Evolutionary conservation across 1,139 yeast genomes (phyloP), one percentile per base, ranked within the genome.

Genomic region (Kluyveromyces sp.): DNA sequence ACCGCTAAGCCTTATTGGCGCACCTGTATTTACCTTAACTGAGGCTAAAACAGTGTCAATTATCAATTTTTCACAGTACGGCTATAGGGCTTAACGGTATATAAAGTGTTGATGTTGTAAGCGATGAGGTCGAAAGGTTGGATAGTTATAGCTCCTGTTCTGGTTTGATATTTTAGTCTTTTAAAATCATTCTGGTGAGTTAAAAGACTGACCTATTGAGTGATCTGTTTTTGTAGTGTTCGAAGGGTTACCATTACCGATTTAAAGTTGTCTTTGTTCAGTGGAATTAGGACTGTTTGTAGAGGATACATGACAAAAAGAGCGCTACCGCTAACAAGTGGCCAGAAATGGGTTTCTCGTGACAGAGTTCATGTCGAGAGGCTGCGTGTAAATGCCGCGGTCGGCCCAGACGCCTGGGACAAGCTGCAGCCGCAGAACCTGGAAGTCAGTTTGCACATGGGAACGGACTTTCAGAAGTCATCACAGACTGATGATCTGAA

Each of bases 321-420:
- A 20, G 33, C 25, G 8, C 7, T 39, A 13, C 32, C 38, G 12
- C 32, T 32, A 6, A 22, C 26, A 6, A 22, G 26, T 6, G 37
- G 33, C 3, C 25, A 33, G 17, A 26, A 33, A 16, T 16, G 11
- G 25, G n/a, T 33, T 4, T 34, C 35, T n/a, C 36, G 40, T 41
- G 88, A 82, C 60, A 64, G 69, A 16, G 84, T 82, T 1, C 75
- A 77, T 55, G 75, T 81, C 17, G 68, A 75, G 34, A 75, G 75
- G 39, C 67, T 83, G 38, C 72, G 75, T 8, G 76, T 82, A 26
- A 73, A 77, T 30, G 84, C 89, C 7, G 71, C 78, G 36, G 75
- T 82, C 1, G 94, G 94, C 1, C 73, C 75, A 17, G 94, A 84
- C 62, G 83, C 82, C 25, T 85, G 94, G 94, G 74, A 74, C 49